Percentiles rank a stretch among this genome's conserved stretches.
Conservation (phyloP, 768 basidiomycete species). For the Rhodotorula sphaerocarpa region DNA sequence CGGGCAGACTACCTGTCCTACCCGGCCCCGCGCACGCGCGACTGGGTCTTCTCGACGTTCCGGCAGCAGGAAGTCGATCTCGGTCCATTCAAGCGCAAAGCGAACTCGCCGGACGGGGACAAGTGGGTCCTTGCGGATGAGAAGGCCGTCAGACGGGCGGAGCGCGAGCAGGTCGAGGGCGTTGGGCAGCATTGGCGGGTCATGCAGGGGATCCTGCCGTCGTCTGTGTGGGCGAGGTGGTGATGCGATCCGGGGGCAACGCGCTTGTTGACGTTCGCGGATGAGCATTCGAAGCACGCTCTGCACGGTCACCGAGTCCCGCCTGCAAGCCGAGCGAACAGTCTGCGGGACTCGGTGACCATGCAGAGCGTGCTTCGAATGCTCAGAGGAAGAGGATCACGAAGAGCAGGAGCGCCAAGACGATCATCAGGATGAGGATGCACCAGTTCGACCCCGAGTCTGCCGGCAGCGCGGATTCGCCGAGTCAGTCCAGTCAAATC, state of each 20-base stretch:
- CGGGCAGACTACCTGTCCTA: conserved; percentile 12
- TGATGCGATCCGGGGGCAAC: too few species aligned
- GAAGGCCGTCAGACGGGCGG: conserved; percentile 3
- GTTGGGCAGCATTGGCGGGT: conserved; percentile 10
- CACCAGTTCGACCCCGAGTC: conserved; percentile 87
- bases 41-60: conserved; percentile 4
- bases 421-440: conserved; percentile 70
- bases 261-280: neutral
- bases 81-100: neutral
- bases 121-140: conserved; percentile 5
- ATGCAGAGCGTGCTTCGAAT: neutral
- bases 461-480: conserved; percentile 35
- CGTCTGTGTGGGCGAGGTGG: conserved; percentile 21
- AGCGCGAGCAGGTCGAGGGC: conserved; percentile 8
- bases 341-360: too few species aligned
- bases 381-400: conserved; percentile 65
- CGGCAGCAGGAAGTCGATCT: conserved; percentile 9
- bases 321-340: too few species aligned
- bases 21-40: conserved; percentile 3
- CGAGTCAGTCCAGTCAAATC: neutral
- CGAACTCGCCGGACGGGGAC: neutral
- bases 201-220: conserved; percentile 23
- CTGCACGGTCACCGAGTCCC: too few species aligned
- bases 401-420: conserved; percentile 67
- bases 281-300: conserved; percentile 40